Percentiles rank a stretch among this genome's conserved stretches.
phyloP scores from a whole-genome alignment of 768 basidiomycete genomes.

The Leccinum olivaceopallidum region DNA sequence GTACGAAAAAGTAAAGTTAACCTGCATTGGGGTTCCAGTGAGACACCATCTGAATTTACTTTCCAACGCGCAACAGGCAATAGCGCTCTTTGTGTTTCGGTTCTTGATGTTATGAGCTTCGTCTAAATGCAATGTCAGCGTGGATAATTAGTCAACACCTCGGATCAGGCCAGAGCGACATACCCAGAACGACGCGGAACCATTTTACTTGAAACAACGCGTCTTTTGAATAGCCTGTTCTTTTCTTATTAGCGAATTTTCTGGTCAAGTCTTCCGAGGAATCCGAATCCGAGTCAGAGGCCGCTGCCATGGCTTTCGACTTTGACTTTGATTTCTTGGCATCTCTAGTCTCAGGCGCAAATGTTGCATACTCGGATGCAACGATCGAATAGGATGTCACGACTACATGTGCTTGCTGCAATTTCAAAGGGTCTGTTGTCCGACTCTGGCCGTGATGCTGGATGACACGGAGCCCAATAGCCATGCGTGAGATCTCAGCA shows the following conservation, averaged over 20 bases:
- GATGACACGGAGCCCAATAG: conserved; percentile 62
- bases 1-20: background rate
- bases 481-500: conserved; percentile 76
- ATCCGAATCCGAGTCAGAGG: conserved; percentile 34
- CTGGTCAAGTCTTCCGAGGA: conserved; percentile 43
- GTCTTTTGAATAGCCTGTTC: conserved; percentile 48
- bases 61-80: conserved; percentile 76
- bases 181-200: conserved; percentile 86
- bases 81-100: conserved; percentile 69
- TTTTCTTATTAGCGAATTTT: conserved; percentile 41
- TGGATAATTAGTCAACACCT: background rate
- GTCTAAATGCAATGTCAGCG: conserved; percentile 44
- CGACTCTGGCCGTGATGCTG: conserved; percentile 83
- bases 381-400: conserved; percentile 88
- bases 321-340: conserved; percentile 45
- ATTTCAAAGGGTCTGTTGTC: conserved; percentile 57
- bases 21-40: conserved; percentile 78
- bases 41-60: conserved; percentile 86
- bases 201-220: conserved; percentile 80
- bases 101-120: conserved; percentile 97
- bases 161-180: conserved; percentile 6
- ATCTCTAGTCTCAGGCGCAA: conserved; percentile 50
- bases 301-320: conserved; percentile 30
- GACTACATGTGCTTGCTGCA: conserved; percentile 65
- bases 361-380: conserved; percentile 71